Conservation (phyloP, 257 asterid species). For the Solanum clarkiae region DNA sequence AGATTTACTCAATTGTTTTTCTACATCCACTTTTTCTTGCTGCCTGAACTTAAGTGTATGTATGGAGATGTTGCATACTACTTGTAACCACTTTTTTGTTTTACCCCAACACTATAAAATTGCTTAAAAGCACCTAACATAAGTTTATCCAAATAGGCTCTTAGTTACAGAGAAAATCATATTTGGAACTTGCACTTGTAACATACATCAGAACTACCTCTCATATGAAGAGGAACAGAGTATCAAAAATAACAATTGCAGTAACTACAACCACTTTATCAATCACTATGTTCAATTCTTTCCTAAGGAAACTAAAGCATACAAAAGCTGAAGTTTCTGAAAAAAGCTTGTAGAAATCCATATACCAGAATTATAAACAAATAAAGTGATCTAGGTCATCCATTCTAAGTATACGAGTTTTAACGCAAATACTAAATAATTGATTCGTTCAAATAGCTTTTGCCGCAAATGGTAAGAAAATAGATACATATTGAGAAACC, state of each 20-base stretch:
- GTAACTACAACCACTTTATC: not conserved
- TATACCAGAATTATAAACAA: not conserved
- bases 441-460: not conserved
- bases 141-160: not conserved
- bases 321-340: not conserved
- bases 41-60: not conserved
- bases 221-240: not conserved
- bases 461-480: not conserved
- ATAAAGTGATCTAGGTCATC: not conserved
- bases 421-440: not conserved
- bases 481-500: constrained; percentile 46
- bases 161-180: not conserved
- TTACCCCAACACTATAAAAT: too few relatives aligned
- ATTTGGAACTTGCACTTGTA: not conserved
- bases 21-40: not conserved
- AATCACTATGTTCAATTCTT: too few relatives aligned
- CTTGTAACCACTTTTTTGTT: not conserved
- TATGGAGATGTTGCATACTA: not conserved
- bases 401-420: not conserved
- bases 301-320: not conserved
- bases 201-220: not conserved
- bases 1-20: not conserved
- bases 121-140: too few relatives aligned
- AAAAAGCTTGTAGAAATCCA: not conserved
- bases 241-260: not conserved